A percentile compares a stretch with the other conserved stretches of the same genome.
phyloP scores from a whole-genome alignment of 78 protist genomes.

The Protostelium mycophagum region DNA sequence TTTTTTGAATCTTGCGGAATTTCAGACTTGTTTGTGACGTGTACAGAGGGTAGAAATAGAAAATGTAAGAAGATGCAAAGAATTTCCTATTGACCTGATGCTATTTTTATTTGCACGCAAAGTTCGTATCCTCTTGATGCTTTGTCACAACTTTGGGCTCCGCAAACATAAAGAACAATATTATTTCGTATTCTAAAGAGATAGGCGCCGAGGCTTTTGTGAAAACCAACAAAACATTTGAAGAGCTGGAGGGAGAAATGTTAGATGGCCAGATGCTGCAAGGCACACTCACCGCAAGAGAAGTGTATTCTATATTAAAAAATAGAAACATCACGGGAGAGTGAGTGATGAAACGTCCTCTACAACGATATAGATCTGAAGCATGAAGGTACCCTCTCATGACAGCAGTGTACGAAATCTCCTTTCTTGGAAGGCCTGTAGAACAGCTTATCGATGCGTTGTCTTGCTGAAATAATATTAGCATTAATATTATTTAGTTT shows the following conservation, averaged over 20 bases:
- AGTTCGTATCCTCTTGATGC: no score
- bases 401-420: conserved; percentile 18
- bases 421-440: conserved; percentile 13
- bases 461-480: no score
- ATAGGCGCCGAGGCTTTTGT: conserved; percentile 51
- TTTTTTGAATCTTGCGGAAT: conserved; percentile 74
- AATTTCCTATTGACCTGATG: no score
- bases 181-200: no score
- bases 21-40: conserved; percentile 73
- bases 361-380: neutral
- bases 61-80: no score
- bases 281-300: conserved; percentile 52
- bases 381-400: conserved; percentile 34
- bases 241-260: conserved; percentile 55
- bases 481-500: no score
- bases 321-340: conserved; percentile 8
- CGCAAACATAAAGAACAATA: no score
- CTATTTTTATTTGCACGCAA: no score
- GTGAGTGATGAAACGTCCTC: neutral
- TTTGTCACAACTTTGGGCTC: no score
- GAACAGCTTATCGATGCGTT: no score
- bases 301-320: conserved; percentile 45
- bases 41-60: conserved; percentile 70
- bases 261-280: conserved; percentile 76
- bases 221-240: conserved; percentile 6